Evolutionary conservation across 2,329 filamentous ascomycete species (phyloP).

Genomic region (Apiospora saccharicola): DNA sequence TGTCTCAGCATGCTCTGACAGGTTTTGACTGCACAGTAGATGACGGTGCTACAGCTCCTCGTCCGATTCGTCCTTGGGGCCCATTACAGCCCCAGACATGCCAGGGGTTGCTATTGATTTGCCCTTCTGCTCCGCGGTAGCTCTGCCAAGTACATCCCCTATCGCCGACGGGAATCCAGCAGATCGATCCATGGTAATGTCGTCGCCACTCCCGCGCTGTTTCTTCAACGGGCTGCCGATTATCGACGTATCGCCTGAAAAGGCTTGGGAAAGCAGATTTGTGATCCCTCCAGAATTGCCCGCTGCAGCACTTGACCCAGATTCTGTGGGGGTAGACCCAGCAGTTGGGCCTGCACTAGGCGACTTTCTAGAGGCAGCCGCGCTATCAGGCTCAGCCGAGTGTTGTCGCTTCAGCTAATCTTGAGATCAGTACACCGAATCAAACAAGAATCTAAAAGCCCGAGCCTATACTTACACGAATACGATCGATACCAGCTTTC

Average conservation of each 20-base stretch:
- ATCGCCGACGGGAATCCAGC: conserved; percentile 47
- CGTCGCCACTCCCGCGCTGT: conserved; percentile 69
- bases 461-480: conserved; percentile 68
- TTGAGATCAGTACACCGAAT: neutral
- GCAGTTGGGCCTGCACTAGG: conserved; percentile 51
- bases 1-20: neutral
- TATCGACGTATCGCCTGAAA: conserved; percentile 52
- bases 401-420: conserved; percentile 80
- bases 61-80: conserved; percentile 37
- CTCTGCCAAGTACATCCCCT: conserved; percentile 49
- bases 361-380: conserved; percentile 52
- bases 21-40: neutral
- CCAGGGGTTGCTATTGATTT: conserved; percentile 28
- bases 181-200: conserved; percentile 50
- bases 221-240: conserved; percentile 80
- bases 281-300: conserved; percentile 39
- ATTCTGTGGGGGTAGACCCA: conserved; percentile 51
- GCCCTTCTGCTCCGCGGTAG: conserved; percentile 36
- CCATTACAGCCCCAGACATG: conserved; percentile 22
- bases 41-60: conserved; percentile 39
- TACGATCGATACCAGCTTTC: conserved; percentile 81
- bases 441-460: too few species aligned
- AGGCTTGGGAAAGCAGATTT: conserved; percentile 51
- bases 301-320: conserved; percentile 42
- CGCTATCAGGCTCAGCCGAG: conserved; percentile 72